Evolutionary conservation across 2,329 filamentous ascomycete species (phyloP).

Genomic region (Trichocomaceae sp.): DNA sequence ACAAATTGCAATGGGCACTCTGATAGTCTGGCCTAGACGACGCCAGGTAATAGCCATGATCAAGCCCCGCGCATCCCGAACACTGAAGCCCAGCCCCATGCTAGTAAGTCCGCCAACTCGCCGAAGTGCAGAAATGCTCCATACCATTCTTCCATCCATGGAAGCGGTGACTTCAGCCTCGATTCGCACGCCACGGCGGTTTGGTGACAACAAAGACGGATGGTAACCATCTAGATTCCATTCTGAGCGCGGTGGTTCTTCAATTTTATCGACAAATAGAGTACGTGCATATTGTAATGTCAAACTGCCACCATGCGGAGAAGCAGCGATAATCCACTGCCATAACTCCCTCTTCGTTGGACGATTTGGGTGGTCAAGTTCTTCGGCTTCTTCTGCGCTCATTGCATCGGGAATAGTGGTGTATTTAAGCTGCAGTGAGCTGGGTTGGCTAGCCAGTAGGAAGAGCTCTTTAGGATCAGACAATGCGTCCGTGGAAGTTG

Average conservation of each 20-base stretch:
- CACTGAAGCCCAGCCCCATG: constrained; percentile 34
- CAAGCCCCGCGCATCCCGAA: constrained; percentile 30
- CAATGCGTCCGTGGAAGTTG: constrained; percentile 20
- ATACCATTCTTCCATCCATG: constrained; percentile 25
- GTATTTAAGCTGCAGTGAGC: constrained; percentile 31
- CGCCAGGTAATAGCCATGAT: constrained; percentile 35
- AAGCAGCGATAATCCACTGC: constrained; percentile 25
- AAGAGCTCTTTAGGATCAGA: constrained; percentile 19
- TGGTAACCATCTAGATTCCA: constrained; percentile 38
- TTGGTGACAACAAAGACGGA: constrained; percentile 23
- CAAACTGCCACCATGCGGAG: constrained; percentile 24
- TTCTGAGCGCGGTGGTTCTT: constrained; percentile 30
- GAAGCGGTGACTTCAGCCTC: constrained; percentile 26
- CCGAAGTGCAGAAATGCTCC: constrained; percentile 32
- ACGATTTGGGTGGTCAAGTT: background rate
- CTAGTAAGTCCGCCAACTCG: constrained; percentile 33
- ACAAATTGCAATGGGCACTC: constrained; percentile 34
- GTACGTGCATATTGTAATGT: constrained; percentile 32
- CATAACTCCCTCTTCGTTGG: constrained; percentile 23
- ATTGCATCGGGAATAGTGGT: constrained; percentile 19
- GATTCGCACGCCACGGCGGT: constrained; percentile 29
- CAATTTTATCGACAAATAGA: constrained; percentile 30
- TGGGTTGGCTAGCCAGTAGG: constrained; percentile 18
- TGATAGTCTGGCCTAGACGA: constrained; percentile 35
- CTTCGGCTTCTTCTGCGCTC: constrained; percentile 13